phyloP scores from a whole-genome alignment of 441 rosid genomes.

The Erodium texanum region DNA sequence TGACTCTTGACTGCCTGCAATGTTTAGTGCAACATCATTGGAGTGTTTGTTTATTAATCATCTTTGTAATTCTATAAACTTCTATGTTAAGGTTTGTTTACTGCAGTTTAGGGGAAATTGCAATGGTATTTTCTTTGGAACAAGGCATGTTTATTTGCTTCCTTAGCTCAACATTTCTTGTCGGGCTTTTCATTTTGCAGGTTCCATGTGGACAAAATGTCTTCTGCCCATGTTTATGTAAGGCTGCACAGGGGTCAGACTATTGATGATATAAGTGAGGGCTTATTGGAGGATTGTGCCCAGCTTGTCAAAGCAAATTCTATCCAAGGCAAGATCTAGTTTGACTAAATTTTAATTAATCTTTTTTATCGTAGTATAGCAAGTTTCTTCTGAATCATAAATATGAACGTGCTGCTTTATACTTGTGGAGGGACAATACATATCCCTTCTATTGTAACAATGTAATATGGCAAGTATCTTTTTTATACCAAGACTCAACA shows the following conservation, averaged over 20 bases:
- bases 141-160: background rate
- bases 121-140: background rate
- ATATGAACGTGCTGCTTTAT: background rate
- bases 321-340: constrained; percentile 60
- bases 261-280: constrained; percentile 75
- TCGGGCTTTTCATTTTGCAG: constrained; percentile 29
- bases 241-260: constrained; percentile 82
- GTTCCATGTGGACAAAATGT: constrained; percentile 98
- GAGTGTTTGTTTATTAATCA: background rate
- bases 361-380: background rate
- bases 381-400: background rate
- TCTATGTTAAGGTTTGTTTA: background rate
- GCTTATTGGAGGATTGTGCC: constrained; percentile 81
- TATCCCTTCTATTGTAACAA: background rate
- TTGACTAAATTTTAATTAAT: background rate
- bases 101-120: background rate
- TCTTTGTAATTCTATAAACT: background rate
- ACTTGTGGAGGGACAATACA: background rate
- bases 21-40: background rate
- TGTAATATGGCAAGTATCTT: background rate
- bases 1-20: background rate
- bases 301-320: constrained; percentile 98
- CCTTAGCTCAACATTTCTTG: background rate
- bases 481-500: background rate
- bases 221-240: constrained; percentile 92